Evolutionary conservation across 192 early-diverging fungal genomes (phyloP), one percentile per base, ranked within the genome.

Genomic region (Coemansia aciculifera): DNA sequence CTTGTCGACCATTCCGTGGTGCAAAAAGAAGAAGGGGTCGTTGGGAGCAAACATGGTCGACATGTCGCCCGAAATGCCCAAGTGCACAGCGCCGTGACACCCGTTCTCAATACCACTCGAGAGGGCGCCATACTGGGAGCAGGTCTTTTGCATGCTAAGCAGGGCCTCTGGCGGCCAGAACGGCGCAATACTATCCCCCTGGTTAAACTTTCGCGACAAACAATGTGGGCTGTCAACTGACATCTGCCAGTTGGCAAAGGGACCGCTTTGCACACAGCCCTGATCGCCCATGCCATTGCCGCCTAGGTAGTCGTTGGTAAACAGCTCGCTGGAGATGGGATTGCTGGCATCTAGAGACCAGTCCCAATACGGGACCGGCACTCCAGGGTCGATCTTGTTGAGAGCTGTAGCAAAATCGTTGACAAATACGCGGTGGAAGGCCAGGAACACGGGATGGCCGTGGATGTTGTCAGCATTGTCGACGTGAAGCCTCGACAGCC

Each of bases 11-110:
- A 86, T 86, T 49, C 79, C 77, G 72, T 90, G 89, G 69, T 90
- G 87, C 34, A 90, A 65, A 65, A 84, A 89, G 73, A 90, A 90
- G 66, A 86, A 75, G 49, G 86, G 86, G 69, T 90, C 89, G 68
- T 84, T 84, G 38, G 84, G 72, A 29, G 86, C 84, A 74, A 78
- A 85, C 77, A 86, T 84, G 37, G 75, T 77, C 37, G 74, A 79
- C 84, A 84, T 82, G 69, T 86, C 86, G 40, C 79, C 82, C 4
- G 74, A 75, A 24, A 85, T 82, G 1, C 79, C 79, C 61, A 85
- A 67, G 42, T 85, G 84, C 54, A 85, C 84, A 5, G 76, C 73
- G 38, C 84, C 84, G 36, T 85, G 84, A 54, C 75, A 78, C 29
- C 79, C 84, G 63, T 77, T 77, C 54, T 85, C 84, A 46, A 85